Evolutionary conservation across 1,284 basidiomycete species (phyloP).

Genomic region (Lentinula novae-zelandiae): DNA sequence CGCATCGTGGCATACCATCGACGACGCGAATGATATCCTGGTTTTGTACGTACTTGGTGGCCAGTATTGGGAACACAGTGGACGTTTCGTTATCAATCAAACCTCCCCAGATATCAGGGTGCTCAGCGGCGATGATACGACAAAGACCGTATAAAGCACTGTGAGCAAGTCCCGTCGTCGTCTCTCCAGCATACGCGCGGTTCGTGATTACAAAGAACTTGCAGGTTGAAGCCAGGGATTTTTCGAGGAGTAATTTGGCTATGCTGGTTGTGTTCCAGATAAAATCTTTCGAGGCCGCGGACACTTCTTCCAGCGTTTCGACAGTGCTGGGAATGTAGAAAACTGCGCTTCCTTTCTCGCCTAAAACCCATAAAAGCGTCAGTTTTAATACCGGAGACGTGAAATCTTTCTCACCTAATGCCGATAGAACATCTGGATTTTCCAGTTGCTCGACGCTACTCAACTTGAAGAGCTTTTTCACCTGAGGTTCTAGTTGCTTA

Average conservation of each 20-base stretch:
- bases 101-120: not conserved
- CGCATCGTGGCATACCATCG: slow-evolving; percentile 1
- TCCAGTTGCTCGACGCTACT: not conserved
- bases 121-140: not conserved
- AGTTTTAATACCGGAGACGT: not conserved
- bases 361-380: not conserved
- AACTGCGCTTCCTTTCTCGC: not conserved
- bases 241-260: not conserved
- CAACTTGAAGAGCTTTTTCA: not conserved
- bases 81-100: not conserved
- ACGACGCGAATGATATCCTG: not conserved
- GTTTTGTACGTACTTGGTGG: not conserved
- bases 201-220: not conserved
- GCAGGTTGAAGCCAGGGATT: not conserved
- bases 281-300: not conserved
- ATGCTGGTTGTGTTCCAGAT: not conserved
- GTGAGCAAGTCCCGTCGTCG: not conserved
- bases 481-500: not conserved
- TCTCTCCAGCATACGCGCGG: not conserved
- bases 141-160: not conserved
- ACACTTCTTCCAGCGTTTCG: not conserved
- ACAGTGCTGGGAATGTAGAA: not conserved
- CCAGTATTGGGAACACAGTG: not conserved
- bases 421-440: not conserved
- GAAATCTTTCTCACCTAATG: not conserved